These are phyloP conservation scores for Eucalyptus cloeziana DNA, from an alignment of 345 rosid genomes.

Conservation along the genomic window DNA sequence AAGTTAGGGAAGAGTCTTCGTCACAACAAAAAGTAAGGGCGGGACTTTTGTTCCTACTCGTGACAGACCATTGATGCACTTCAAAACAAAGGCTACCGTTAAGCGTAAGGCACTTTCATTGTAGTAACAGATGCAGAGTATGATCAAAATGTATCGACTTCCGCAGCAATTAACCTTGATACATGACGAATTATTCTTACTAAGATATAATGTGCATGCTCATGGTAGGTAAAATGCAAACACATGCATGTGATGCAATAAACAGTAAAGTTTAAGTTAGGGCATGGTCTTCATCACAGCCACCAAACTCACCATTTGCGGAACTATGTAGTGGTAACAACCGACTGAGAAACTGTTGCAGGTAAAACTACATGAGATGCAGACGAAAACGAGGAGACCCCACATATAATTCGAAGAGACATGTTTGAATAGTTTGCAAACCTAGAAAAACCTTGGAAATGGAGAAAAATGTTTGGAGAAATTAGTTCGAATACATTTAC, in stretches of 20 bases:
- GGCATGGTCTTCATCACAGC: neutral
- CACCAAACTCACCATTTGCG: neutral
- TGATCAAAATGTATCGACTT: neutral
- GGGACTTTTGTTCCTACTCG: neutral
- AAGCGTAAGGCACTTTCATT: neutral
- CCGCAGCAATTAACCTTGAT: neutral
- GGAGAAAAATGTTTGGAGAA: neutral
- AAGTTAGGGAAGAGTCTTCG: neutral
- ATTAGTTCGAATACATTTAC: neutral
- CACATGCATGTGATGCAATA: neutral
- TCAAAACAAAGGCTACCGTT: neutral
- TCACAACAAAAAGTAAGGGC: neutral
- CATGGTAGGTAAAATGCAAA: neutral
- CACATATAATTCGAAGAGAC: neutral
- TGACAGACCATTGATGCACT: neutral
- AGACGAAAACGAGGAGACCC: neutral
- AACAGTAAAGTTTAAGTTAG: neutral
- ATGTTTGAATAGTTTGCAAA: neutral
- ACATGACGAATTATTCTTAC: neutral
- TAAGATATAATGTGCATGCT: neutral
- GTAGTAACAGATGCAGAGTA: rapidly evolving
- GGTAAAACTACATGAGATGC: neutral
- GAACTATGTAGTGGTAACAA: neutral
- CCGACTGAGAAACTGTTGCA: neutral
- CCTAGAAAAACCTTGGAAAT: neutral